Conservation (phyloP, 345 rosid species). For the Eucalyptus paniculata region DNA sequence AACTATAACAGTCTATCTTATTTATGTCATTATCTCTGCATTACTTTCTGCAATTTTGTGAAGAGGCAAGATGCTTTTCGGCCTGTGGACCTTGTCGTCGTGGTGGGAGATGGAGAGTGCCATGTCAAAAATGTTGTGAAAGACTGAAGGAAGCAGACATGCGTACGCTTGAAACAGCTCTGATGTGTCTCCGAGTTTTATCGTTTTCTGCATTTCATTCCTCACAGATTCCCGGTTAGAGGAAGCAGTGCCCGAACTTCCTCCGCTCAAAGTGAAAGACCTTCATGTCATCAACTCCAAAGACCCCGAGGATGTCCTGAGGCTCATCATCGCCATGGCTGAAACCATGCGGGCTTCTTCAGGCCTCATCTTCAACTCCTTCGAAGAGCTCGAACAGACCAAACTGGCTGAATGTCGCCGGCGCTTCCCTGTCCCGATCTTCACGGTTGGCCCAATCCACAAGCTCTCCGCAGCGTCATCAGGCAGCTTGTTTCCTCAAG, state of each 20-base stretch:
- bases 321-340: neutral
- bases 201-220: neutral
- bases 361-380: slow-evolving; percentile 20
- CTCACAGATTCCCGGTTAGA: slow-evolving; percentile 10
- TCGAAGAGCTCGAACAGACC: slow-evolving; percentile 5
- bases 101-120: neutral
- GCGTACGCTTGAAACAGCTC: neutral
- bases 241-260: slow-evolving; percentile 5
- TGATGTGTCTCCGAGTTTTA: neutral
- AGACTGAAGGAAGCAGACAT: neutral
- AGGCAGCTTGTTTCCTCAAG: slow-evolving; percentile 2
- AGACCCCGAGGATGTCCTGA: neutral
- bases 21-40: neutral
- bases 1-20: neutral
- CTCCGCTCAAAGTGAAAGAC: slow-evolving; percentile 27
- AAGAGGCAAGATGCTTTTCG: neutral
- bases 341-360: slow-evolving; percentile 2
- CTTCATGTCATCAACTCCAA: slow-evolving; percentile 7
- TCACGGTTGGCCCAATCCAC: slow-evolving; percentile 29
- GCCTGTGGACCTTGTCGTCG: neutral
- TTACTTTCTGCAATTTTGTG: neutral
- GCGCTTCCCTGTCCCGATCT: slow-evolving; percentile 5
- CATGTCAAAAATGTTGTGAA: neutral
- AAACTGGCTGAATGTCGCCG: neutral
- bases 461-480: slow-evolving; percentile 3